These are phyloP conservation scores for Podospora appendiculata DNA, from an alignment of 495 filamentous ascomycete genomes.

Conservation along the genomic window DNA sequence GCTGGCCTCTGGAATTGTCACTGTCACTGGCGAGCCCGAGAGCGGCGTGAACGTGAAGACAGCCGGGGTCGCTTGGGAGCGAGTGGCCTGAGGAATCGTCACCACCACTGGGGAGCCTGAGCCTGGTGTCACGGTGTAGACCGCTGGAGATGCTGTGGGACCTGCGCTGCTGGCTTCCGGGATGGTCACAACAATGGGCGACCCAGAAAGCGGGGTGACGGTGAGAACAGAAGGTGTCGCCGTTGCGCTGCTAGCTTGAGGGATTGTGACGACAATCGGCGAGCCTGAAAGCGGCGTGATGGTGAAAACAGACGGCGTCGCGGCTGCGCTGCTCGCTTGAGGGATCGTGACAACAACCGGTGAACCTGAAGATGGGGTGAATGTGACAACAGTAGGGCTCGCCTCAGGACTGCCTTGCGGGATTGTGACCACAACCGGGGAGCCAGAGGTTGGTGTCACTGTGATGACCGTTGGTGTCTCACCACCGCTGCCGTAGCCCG, in stretches of 20 bases:
- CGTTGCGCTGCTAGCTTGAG: not conserved
- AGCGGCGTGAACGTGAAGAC: too few species aligned
- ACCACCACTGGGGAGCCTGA: not conserved
- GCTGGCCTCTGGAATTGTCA: not conserved
- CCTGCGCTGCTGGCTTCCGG: not conserved
- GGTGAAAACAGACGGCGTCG: constrained; percentile 2
- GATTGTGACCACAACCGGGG: not conserved
- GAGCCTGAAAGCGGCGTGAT: not conserved
- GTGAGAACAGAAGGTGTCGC: not conserved
- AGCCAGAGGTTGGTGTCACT: not conserved
- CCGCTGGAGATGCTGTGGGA: not conserved
- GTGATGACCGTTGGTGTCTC: not conserved
- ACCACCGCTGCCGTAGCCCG: constrained; percentile 1
- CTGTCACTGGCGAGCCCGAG: not conserved
- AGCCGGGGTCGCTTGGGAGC: too few species aligned
- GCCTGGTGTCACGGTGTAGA: not conserved
- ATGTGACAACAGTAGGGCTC: constrained; percentile 2
- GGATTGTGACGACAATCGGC: constrained; percentile 5
- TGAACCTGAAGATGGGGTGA: constrained; percentile 8
- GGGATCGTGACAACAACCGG: constrained; percentile 8
- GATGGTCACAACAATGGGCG: constrained; percentile 3
- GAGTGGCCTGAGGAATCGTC: not conserved
- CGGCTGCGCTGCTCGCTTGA: not conserved
- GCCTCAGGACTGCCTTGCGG: not conserved
- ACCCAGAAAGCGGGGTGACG: not conserved